These are phyloP conservation scores for Populus davidiana DNA, from an alignment of 345 rosid species.

Conservation along the genomic window DNA sequence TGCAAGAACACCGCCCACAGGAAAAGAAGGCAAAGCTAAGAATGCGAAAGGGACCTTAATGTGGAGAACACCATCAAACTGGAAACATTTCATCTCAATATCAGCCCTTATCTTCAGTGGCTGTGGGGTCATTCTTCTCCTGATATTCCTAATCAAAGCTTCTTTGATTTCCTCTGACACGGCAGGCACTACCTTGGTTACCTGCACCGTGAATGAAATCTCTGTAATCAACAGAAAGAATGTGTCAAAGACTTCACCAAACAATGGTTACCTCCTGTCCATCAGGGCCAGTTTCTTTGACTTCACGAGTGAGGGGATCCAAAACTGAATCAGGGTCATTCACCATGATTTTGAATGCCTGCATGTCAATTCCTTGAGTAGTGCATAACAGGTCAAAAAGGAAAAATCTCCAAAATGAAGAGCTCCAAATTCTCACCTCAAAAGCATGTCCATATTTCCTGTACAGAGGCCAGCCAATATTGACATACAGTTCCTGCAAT, in stretches of 20 bases:
- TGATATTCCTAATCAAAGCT: conserved; percentile 72
- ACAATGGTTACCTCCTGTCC: conserved; percentile 71
- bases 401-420: neutral
- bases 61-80: conserved; percentile 96
- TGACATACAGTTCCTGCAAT: conserved; percentile 71
- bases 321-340: conserved; percentile 86
- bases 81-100: conserved; percentile 95
- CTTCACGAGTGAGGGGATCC: conserved; percentile 72
- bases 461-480: conserved; percentile 93
- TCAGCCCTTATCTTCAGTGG: conserved; percentile 95
- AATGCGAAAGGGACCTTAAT: conserved; percentile 56
- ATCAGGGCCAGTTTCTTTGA: conserved; percentile 79
- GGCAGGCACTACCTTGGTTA: conserved; percentile 75
- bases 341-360: conserved; percentile 93
- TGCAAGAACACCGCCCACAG: neutral
- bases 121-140: conserved; percentile 96
- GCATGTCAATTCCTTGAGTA: conserved; percentile 13
- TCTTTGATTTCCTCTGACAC: conserved; percentile 87
- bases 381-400: neutral
- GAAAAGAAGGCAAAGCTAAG: neutral
- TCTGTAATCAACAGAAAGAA: conserved; percentile 7
- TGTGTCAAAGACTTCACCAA: neutral
- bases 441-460: conserved; percentile 92
- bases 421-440: conserved; percentile 54
- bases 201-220: conserved; percentile 35